These are phyloP conservation scores for Aurantiochytrium sp. DNA, from an alignment of 108 stramenopile species.

Conservation along the genomic window DNA sequence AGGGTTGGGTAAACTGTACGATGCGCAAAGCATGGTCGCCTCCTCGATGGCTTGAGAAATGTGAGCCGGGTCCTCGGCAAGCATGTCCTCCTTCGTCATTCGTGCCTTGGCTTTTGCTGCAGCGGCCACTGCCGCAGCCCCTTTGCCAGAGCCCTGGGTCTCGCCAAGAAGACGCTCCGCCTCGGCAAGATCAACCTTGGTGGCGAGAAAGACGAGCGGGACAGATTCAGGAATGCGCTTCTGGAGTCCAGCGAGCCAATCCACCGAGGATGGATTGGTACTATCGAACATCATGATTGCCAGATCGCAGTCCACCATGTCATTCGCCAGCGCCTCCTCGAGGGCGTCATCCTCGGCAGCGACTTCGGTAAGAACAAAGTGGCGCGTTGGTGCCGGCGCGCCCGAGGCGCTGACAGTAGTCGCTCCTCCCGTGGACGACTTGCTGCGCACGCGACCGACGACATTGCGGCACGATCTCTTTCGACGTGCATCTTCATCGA, in stretches of 20 bases:
- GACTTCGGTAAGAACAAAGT: background rate
- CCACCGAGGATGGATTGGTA: slow-evolving; percentile 5
- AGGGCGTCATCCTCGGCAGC: slow-evolving; percentile 13
- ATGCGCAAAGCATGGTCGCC: background rate
- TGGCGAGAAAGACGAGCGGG: background rate
- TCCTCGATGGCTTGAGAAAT: background rate
- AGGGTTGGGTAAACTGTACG: background rate
- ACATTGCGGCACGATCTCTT: background rate
- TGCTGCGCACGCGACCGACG: background rate
- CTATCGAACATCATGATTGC: slow-evolving; percentile 8
- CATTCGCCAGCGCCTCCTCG: slow-evolving; percentile 1
- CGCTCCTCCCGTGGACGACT: background rate
- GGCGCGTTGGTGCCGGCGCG: background rate
- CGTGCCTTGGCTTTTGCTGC: background rate
- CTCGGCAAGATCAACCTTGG: background rate
- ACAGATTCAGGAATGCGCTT: background rate
- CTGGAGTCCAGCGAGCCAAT: background rate
- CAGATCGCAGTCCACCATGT: slow-evolving; percentile 12
- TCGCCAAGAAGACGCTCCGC: background rate
- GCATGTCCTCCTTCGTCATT: background rate
- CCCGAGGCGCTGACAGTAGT: background rate
- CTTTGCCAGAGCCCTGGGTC: background rate
- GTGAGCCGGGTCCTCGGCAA: background rate
- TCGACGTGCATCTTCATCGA: background rate
- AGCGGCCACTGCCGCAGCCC: no score